Percentiles rank a stretch among this genome's conserved stretches.
These are phyloP conservation scores for Logfia minima DNA, from an alignment of 129 eudicot species.

Conservation along the genomic window DNA sequence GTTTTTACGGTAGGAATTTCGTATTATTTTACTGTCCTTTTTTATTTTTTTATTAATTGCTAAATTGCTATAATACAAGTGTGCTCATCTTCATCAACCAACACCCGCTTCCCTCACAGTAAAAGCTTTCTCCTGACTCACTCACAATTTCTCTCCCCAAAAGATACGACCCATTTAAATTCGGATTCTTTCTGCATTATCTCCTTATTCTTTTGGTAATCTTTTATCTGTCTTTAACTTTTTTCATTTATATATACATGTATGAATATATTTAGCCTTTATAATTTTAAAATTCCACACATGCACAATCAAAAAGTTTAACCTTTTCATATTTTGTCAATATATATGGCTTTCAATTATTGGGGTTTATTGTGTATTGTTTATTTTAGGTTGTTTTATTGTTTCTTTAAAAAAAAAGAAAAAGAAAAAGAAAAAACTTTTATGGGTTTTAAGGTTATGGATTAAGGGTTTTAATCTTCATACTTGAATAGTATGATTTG, in stretches of 20 bases:
- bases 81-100: constrained; percentile 12
- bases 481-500: neutral
- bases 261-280: constrained; percentile 11
- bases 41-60: too few species aligned
- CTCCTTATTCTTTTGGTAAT: constrained; percentile 16
- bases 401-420: too few species aligned
- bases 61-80: constrained; percentile 22
- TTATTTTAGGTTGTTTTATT: constrained; percentile 2
- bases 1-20: constrained; percentile 9
- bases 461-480: constrained; percentile 21
- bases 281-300: constrained; percentile 21
- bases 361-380: constrained; percentile 9
- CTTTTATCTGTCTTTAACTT: neutral
- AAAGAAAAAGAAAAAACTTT: too few species aligned
- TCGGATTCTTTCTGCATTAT: constrained; percentile 20
- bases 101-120: too few species aligned
- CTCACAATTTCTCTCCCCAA: neutral
- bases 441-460: neutral
- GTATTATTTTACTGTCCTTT: too few species aligned
- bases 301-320: constrained; percentile 26
- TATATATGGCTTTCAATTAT: neutral
- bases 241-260: neutral
- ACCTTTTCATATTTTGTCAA: constrained; percentile 1
- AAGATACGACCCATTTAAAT: constrained; percentile 23
- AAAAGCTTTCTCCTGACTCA: too few species aligned